A percentile compares a stretch with the other conserved stretches of the same genome.
These are phyloP conservation scores for Vaccinium macrocarpon DNA, from an alignment of 148 eudicot species.

Conservation along the genomic window DNA sequence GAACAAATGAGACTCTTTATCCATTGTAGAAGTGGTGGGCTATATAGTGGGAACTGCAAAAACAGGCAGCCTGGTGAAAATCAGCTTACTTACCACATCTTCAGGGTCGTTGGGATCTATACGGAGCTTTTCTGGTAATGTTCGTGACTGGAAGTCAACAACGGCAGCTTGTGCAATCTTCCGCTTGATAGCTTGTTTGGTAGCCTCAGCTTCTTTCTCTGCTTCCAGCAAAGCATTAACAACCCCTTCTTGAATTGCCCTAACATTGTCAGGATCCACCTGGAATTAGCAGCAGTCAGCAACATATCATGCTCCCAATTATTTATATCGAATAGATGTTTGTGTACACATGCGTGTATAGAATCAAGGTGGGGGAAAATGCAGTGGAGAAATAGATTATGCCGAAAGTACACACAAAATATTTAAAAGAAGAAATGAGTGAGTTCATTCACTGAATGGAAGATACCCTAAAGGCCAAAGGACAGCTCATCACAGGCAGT, in stretches of 20 bases:
- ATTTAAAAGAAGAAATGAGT: not conserved
- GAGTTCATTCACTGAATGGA: not conserved
- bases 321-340: not conserved
- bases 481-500: not conserved
- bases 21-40: not conserved
- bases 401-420: not conserved
- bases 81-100: slow-evolving; percentile 76
- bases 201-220: slow-evolving; percentile 92
- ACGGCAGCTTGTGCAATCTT: slow-evolving; percentile 92
- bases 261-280: slow-evolving; percentile 92
- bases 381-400: not conserved
- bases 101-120: slow-evolving; percentile 92
- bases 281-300: slow-evolving; percentile 24
- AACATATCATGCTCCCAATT: not conserved
- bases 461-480: not conserved
- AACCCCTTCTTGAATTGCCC: slow-evolving; percentile 54
- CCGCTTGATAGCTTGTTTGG: slow-evolving; percentile 83
- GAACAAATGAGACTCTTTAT: not conserved
- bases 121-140: slow-evolving; percentile 78
- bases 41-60: not conserved
- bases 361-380: not conserved
- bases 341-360: no score
- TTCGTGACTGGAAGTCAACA: slow-evolving; percentile 57
- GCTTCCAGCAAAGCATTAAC: slow-evolving; percentile 72
- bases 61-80: slow-evolving; percentile 5